Evolutionary conservation across 2,329 filamentous ascomycete genomes (phyloP).

Genomic region (Talaromyces sp.): DNA sequence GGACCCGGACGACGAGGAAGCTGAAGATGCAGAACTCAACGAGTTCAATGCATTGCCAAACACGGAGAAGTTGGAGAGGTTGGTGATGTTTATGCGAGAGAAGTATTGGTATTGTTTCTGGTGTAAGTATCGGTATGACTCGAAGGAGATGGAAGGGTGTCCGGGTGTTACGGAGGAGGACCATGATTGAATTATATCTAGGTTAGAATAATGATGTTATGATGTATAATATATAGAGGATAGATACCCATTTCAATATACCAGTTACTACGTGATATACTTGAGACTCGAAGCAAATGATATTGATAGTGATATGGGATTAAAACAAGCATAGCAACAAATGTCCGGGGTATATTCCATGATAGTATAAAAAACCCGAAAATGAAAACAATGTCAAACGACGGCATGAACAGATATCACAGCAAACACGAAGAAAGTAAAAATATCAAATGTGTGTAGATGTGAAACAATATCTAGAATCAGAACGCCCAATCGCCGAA

Average conservation of each 20-base stretch:
- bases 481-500: neutral
- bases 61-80: constrained; percentile 59
- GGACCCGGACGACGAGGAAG: constrained; percentile 69
- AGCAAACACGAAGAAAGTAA: neutral
- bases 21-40: constrained; percentile 73
- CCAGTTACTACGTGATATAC: neutral
- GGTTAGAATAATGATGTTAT: neutral
- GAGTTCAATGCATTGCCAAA: constrained; percentile 68
- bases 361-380: neutral
- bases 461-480: neutral
- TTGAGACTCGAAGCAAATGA: neutral
- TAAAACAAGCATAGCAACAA: neutral
- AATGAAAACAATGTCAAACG: neutral
- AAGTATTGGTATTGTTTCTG: constrained; percentile 86
- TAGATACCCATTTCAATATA: neutral
- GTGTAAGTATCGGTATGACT: constrained; percentile 79
- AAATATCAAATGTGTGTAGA: neutral
- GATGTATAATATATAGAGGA: neutral
- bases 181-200: constrained; percentile 45
- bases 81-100: constrained; percentile 66
- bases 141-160: constrained; percentile 74
- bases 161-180: constrained; percentile 85
- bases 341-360: constrained; percentile 8
- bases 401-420: neutral
- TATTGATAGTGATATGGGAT: neutral